Conservation (phyloP, 192 early-diverging fungal species). For the Lobosporangium transversale region DNA sequence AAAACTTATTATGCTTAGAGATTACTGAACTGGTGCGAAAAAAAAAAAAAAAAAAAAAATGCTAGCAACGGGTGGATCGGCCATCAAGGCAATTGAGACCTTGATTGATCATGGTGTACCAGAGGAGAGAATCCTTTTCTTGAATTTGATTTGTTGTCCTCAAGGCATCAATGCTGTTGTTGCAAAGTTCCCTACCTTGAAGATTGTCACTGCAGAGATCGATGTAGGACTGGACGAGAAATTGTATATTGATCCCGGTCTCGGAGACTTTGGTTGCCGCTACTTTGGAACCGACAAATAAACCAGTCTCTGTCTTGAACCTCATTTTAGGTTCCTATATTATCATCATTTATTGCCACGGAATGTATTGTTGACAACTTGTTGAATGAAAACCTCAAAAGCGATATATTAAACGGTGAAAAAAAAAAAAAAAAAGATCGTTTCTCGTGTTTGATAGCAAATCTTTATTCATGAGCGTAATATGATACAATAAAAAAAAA, state of each 20-base stretch:
- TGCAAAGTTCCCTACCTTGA: slow-evolving; percentile 75
- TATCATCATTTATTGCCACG: too few species aligned
- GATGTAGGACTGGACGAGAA: slow-evolving; percentile 84
- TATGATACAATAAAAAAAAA: too few species aligned
- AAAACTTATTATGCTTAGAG: too few species aligned
- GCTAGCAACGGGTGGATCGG: slow-evolving; percentile 94
- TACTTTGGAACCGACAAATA: slow-evolving; percentile 83
- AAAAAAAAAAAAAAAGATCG: too few species aligned
- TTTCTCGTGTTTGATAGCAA: too few species aligned
- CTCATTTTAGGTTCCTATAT: too few species aligned
- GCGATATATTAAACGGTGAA: too few species aligned
- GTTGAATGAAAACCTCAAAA: too few species aligned
- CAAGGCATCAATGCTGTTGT: slow-evolving; percentile 85
- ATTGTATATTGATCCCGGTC: slow-evolving; percentile 90
- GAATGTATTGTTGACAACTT: too few species aligned
- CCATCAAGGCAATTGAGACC: slow-evolving; percentile 91
- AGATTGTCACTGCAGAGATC: slow-evolving; percentile 89
- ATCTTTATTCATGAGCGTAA: too few species aligned
- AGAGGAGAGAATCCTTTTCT: slow-evolving; percentile 88
- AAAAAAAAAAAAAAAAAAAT: background rate
- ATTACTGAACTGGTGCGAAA: background rate
- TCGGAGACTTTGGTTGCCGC: slow-evolving; percentile 93
- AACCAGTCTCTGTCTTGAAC: background rate
- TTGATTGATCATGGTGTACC: slow-evolving; percentile 84
- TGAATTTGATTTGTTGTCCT: slow-evolving; percentile 90